Evolutionary conservation across 2,329 filamentous ascomycete species (phyloP).

Genomic region (Cryphonectria nitschkei): DNA sequence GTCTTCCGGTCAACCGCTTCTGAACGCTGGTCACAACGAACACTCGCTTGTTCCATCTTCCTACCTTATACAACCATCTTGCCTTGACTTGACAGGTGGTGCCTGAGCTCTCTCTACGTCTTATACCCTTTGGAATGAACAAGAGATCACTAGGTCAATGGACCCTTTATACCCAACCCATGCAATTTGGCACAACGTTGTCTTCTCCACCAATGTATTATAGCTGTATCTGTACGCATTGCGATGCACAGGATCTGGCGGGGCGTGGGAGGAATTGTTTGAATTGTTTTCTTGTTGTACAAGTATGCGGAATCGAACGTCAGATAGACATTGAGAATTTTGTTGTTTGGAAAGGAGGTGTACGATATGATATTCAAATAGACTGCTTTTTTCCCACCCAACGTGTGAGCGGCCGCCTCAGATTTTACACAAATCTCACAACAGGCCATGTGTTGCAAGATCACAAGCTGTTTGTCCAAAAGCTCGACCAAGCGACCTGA

Average conservation of each 20-base stretch:
- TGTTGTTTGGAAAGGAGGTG: background rate
- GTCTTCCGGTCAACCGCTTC: background rate
- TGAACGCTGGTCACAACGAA: background rate
- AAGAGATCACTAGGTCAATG: background rate
- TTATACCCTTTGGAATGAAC: background rate
- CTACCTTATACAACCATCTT: background rate
- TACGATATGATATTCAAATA: background rate
- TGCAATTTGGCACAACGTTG: background rate
- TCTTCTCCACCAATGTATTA: background rate
- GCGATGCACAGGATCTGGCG: background rate
- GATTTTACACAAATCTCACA: background rate
- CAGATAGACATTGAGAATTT: background rate
- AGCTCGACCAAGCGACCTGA: background rate
- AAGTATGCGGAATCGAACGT: background rate
- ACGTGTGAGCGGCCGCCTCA: background rate
- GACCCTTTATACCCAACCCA: no score
- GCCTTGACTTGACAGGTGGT: background rate
- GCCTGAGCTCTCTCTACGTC: background rate
- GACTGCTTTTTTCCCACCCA: background rate
- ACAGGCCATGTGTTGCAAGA: background rate
- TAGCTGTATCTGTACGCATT: background rate
- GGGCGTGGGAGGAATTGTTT: background rate
- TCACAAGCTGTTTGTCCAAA: background rate
- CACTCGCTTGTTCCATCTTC: background rate
- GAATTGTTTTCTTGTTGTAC: background rate